These are phyloP conservation scores for Trametes cingulata DNA, from an alignment of 768 basidiomycete genomes.

Conservation along the genomic window DNA sequence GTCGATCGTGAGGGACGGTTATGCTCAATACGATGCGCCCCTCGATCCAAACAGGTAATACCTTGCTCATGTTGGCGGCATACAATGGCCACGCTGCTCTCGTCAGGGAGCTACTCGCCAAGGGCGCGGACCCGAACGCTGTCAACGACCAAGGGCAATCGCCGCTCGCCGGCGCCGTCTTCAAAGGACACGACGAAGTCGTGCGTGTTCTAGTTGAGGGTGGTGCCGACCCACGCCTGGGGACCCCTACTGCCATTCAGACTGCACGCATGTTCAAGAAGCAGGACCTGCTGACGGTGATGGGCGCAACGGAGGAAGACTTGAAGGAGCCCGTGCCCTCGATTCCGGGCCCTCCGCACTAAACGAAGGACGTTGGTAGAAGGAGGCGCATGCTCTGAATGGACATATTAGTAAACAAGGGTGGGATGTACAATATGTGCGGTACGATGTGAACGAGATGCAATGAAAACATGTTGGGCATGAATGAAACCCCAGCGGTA, in stretches of 20 bases:
- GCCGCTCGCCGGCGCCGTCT: slow-evolving; percentile 75
- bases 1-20: not conserved
- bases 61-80: slow-evolving; percentile 75
- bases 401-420: slow-evolving; percentile 1
- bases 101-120: slow-evolving; percentile 50
- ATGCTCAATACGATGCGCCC: not conserved
- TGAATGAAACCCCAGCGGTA: not conserved
- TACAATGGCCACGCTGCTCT: slow-evolving; percentile 67
- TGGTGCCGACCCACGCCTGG: slow-evolving; percentile 63
- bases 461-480: not conserved
- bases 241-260: slow-evolving; percentile 69
- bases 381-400: not conserved
- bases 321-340: slow-evolving; percentile 33
- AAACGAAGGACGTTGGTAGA: not conserved
- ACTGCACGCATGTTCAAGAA: slow-evolving; percentile 68
- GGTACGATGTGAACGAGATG: too few species aligned
- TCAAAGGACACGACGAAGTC: slow-evolving; percentile 68
- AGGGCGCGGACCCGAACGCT: slow-evolving; percentile 65
- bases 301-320: slow-evolving; percentile 64
- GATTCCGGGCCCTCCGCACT: slow-evolving; percentile 21
- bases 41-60: slow-evolving; percentile 55
- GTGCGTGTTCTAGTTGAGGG: slow-evolving; percentile 51
- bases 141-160: slow-evolving; percentile 74
- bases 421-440: not conserved
- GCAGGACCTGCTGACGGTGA: slow-evolving; percentile 50